Evolutionary conservation across 768 basidiomycete genomes (phyloP).

Genomic region (Lactarius trivialis): DNA sequence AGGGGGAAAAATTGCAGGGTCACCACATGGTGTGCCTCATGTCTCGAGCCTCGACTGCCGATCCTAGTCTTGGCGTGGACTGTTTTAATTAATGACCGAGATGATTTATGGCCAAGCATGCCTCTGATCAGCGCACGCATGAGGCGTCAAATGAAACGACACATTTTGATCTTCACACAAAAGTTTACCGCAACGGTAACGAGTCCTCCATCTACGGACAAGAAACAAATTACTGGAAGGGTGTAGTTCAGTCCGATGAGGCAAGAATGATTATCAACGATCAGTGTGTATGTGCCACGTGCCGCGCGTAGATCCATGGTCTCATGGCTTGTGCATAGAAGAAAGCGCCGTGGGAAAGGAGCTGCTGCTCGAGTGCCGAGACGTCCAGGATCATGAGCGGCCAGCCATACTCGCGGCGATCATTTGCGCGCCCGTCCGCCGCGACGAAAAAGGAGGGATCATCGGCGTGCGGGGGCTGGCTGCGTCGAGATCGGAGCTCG

Average conservation of each 20-base stretch:
- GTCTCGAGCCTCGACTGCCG: background rate
- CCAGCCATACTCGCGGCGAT: conserved; percentile 37
- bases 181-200: background rate
- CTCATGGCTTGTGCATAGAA: conserved; percentile 37
- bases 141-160: background rate
- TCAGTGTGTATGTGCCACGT: conserved; percentile 35
- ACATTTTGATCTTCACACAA: background rate
- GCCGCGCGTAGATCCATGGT: conserved; percentile 35
- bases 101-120: background rate
- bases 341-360: conserved; percentile 31
- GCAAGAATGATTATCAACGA: background rate
- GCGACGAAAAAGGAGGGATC: conserved; percentile 31
- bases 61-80: background rate
- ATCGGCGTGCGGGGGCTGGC: conserved; percentile 1
- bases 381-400: conserved; percentile 39
- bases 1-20: background rate
- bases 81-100: background rate
- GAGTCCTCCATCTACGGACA: too few species aligned
- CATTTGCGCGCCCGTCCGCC: conserved; percentile 41
- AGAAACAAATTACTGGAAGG: too few species aligned
- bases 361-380: conserved; percentile 37
- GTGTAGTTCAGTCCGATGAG: too few species aligned
- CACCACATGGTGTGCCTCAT: background rate
- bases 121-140: background rate
- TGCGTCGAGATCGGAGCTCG: conserved; percentile 11